Evolutionary conservation across 2,329 filamentous ascomycete genomes (phyloP), one percentile per base, ranked within the genome.

Genomic region (Fusarium sp.): DNA sequence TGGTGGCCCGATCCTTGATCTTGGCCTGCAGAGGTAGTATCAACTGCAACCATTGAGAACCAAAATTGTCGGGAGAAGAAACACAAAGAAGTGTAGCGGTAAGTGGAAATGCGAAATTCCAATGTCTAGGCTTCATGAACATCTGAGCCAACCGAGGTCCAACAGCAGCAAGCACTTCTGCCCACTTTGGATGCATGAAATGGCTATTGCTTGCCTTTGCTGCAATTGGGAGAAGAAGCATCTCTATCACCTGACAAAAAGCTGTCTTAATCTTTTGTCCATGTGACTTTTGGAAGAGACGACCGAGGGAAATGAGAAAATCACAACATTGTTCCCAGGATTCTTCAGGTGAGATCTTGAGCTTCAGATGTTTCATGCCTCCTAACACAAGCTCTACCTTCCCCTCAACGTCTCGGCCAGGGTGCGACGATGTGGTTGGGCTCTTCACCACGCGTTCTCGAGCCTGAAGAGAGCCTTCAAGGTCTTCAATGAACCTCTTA

Each of bases 211-310:
- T 91, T 8, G 93, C 92, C 69, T 90, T 92, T 6, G 93, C 93
- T 16, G 95, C 95, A 53, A 99, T 91, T 2, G 95, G 94, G 16
- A 98, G 87, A 25, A 99, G 83, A 29, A 99, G 85, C 72, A 92
- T 92, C 75, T 97, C 93, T 55, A 99, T 88, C 24, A 97, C 90
- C 76, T 97, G 92, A 78, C 96, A 98, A 77, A 98, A 99, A 1
- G 95, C 93, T 73, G 95, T 92, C 80, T 99, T 99, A 76, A 98
- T 90, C 66, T 90, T 90, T 71, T 93, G 93, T 1, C 96, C 96
- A 76, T 98, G 95, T 7, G 93, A 92, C 73, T 90, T 91, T 58
- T 90, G 88, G 79, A 98, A 98, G 20, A 97, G 87, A 54, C 90
- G 92, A 9, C 93, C 94, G 30, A 99, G 83, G 0, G 90, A 89